Percentiles rank a stretch among this genome's conserved stretches.
Conservation (phyloP, 2,329 filamentous ascomycete species). For the Septoria linicola region DNA sequence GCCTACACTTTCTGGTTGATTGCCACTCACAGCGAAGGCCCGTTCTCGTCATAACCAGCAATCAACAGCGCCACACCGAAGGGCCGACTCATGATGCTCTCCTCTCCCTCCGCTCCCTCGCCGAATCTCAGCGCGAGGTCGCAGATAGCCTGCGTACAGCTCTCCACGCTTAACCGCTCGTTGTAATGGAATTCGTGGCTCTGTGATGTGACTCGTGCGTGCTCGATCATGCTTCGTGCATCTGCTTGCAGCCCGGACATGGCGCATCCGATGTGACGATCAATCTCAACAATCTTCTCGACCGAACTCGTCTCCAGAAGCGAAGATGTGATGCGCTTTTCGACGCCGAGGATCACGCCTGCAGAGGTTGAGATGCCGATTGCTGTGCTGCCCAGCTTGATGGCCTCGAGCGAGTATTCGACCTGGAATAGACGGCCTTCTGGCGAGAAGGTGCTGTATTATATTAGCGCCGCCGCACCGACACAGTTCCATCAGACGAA, state of each 20-base stretch:
- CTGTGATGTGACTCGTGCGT: slow-evolving; percentile 92
- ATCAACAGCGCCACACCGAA: slow-evolving; percentile 97
- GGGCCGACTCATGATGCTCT: slow-evolving; percentile 96
- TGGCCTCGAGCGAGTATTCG: slow-evolving; percentile 99
- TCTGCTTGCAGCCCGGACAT: slow-evolving; percentile 98
- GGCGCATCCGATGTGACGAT: slow-evolving; percentile 96
- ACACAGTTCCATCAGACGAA: slow-evolving; percentile 8
- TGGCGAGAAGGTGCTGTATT: slow-evolving; percentile 88
- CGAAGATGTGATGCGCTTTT: slow-evolving; percentile 97
- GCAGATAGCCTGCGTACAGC: slow-evolving; percentile 97
- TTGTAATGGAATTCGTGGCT: slow-evolving; percentile 98
- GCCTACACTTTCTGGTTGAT: slow-evolving; percentile 8
- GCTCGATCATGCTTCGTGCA: slow-evolving; percentile 95
- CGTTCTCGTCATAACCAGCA: slow-evolving; percentile 95
- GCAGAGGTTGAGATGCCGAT: slow-evolving; percentile 94
- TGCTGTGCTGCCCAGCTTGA: slow-evolving; percentile 97
- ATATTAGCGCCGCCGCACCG: slow-evolving; percentile 27
- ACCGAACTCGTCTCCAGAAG: slow-evolving; percentile 96
- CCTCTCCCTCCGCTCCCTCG: slow-evolving; percentile 71
- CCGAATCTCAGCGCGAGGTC: slow-evolving; percentile 94
- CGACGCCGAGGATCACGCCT: slow-evolving; percentile 93
- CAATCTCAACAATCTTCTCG: slow-evolving; percentile 99
- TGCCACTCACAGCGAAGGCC: slow-evolving; percentile 71
- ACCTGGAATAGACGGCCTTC: slow-evolving; percentile 99
- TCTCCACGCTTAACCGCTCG: slow-evolving; percentile 91